Conservation (phyloP, 106 monocot genomes). For the Dioscorea alata region DNA sequence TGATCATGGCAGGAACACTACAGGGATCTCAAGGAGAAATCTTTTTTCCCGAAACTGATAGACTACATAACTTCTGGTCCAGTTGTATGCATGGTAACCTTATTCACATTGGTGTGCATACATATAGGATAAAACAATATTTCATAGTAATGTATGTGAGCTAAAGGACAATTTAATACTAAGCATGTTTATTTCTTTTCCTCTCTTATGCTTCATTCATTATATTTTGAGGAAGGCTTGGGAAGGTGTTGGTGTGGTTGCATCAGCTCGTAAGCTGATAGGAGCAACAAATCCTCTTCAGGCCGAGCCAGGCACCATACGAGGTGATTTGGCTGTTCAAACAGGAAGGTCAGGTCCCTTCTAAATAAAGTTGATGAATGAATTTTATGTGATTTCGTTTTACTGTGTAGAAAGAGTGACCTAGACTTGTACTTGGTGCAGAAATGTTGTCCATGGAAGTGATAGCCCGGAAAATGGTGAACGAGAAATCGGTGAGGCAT, state of each 20-base stretch:
- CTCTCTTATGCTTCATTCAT: constrained; percentile 1
- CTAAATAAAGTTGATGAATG: no score
- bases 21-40: constrained; percentile 79
- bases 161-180: not conserved
- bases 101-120: not conserved
- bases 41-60: constrained; percentile 89
- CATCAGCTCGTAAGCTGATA: constrained; percentile 91
- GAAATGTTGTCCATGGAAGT: constrained; percentile 99
- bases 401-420: no score
- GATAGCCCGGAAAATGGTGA: constrained; percentile 94
- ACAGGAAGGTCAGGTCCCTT: constrained; percentile 66
- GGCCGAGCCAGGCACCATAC: constrained; percentile 95
- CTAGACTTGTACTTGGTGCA: constrained; percentile 20
- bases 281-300: constrained; percentile 98
- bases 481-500: constrained; percentile 73
- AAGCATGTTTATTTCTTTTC: not conserved
- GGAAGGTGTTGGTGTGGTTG: constrained; percentile 97
- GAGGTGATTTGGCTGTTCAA: constrained; percentile 94
- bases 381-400: no score
- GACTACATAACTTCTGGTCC: constrained; percentile 97
- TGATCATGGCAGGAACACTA: constrained; percentile 66
- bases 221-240: constrained; percentile 51
- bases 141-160: no score
- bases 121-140: no score
- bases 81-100: constrained; percentile 92